Base-by-base conservation (phyloP, 169 alveolate genomes). In the Theileria orientalis region DNA sequence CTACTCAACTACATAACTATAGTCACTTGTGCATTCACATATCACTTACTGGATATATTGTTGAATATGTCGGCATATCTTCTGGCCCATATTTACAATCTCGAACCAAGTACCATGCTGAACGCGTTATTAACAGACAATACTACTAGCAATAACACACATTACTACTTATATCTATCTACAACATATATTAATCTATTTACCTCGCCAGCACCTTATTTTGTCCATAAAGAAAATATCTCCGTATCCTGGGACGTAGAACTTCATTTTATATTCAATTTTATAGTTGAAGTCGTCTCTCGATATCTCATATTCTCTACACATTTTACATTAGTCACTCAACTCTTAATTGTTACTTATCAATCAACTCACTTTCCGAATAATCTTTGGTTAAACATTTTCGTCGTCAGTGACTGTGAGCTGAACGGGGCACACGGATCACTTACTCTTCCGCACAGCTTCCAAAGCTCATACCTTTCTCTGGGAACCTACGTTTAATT, bases 181-280 rank as follows among this genome's bases (percentile, higher is more conserved):
- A 30, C 41, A 35, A 3, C 14, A 5, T 30, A 23, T 66, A 0
- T 19, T 21, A 14, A 51, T 3, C 47, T 60, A 6, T 56, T 2
- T 29, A 56, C 89, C 89, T 47, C 84, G 35, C 84, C 84, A 73
- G 29, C 84, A 74, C 14, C 89, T 19, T 21, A 82, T 69, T 37
- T 82, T 82, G 30, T 82, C 89, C 82, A 82, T 82, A 32, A 74
- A 82, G 76, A 82, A 82, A 27, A 82, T 69, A 32, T 82, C 85
- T 21, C 89, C 91, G 42, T 90, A 90, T 0, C 91, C 90, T 13
- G 94, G 94, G 51, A 86, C 82, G 35, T 73, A 79, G 49, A 90
- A 90, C 56, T 54, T 68, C 46, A 85, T 49, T 70, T 76, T 82
- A 41, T 90, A 90, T 33, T 90, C 94, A 9, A 90, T 23, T 0